phyloP scores from a whole-genome alignment of 2,329 filamentous ascomycete species.

The Cercospora sp. region DNA sequence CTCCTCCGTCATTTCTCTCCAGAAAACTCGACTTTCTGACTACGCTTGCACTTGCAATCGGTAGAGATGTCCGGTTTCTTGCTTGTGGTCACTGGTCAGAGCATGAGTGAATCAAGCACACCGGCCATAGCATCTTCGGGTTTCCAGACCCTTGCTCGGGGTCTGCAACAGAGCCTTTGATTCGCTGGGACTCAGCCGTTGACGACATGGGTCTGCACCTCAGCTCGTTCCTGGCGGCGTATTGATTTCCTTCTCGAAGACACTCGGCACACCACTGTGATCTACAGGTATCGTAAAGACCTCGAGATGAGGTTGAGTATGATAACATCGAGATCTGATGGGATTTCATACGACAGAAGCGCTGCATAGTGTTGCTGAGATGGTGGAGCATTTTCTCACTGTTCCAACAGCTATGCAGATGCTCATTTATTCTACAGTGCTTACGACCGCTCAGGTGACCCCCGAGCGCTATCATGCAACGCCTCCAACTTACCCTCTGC shows the following conservation, averaged over 20 bases:
- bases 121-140: background rate
- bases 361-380: background rate
- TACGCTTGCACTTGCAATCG: background rate
- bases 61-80: background rate
- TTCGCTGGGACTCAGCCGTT: background rate
- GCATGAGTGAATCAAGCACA: background rate
- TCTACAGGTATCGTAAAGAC: background rate
- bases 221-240: background rate
- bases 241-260: background rate
- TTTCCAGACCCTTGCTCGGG: background rate
- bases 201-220: background rate
- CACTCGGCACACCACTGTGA: background rate
- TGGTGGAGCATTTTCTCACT: background rate
- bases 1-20: background rate
- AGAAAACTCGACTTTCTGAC: background rate
- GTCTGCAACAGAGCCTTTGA: background rate
- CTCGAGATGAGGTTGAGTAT: background rate
- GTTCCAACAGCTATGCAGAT: background rate
- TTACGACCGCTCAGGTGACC: background rate
- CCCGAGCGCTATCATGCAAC: background rate
- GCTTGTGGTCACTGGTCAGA: background rate
- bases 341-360: background rate
- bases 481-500: background rate
- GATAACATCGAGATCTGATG: background rate
- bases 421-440: background rate